phyloP scores from a whole-genome alignment of 495 filamentous ascomycete genomes.

The Parathielavia appendiculata region DNA sequence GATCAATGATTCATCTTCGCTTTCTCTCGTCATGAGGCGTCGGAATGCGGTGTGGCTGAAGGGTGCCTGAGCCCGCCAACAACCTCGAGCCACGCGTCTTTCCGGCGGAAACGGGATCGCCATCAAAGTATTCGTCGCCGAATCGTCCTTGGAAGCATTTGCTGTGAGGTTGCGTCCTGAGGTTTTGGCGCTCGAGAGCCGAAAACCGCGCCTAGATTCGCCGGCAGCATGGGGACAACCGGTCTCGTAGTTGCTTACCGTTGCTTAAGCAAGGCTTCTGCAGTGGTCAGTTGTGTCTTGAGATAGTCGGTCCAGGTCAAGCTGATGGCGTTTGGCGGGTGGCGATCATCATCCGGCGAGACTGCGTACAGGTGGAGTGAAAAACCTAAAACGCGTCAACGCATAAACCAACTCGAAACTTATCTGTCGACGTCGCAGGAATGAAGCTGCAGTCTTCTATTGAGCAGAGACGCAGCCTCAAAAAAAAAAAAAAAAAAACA shows the following conservation, averaged over 20 bases:
- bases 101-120: background rate
- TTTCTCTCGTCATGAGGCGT: background rate
- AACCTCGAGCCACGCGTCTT: slow-evolving; percentile 3
- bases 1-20: background rate
- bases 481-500: background rate
- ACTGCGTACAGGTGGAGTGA: no score
- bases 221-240: background rate
- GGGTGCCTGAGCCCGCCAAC: background rate
- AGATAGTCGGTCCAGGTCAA: background rate
- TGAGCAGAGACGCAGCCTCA: no score
- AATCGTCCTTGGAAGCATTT: background rate
- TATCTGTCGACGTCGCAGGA: no score
- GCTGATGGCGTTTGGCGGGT: no score
- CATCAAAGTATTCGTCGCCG: background rate
- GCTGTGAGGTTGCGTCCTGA: no score
- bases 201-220: background rate
- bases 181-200: background rate
- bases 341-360: background rate
- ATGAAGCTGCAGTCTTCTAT: no score
- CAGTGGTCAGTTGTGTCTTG: background rate
- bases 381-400: no score
- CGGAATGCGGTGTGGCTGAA: slow-evolving; percentile 2
- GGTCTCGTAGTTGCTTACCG: background rate
- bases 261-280: background rate
- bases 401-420: no score